phyloP scores from a whole-genome alignment of 139 green algal species.

The Microglena sp. region DNA sequence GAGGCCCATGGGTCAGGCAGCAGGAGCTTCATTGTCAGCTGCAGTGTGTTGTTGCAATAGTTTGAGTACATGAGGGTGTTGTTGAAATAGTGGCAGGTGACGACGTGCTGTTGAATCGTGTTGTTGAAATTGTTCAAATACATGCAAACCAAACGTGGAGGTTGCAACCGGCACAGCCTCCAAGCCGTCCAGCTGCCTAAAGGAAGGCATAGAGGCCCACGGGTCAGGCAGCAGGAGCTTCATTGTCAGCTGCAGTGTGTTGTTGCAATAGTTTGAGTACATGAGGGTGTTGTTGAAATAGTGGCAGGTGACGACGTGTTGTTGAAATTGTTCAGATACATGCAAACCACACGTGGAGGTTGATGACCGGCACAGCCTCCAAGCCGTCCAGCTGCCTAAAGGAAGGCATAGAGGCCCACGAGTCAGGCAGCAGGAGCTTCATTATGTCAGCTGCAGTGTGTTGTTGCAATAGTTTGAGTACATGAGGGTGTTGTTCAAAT shows the following conservation, averaged over 20 bases:
- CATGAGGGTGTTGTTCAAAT: too few relatives aligned
- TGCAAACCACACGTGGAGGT: constrained; percentile 99
- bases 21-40: constrained; percentile 94
- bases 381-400: constrained; percentile 86
- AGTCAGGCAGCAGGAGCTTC: constrained; percentile 82
- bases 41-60: too few relatives aligned
- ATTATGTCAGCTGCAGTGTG: constrained; percentile 82
- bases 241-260: too few relatives aligned
- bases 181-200: constrained; percentile 80
- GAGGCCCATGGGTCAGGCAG: constrained; percentile 73
- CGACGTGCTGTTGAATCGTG: too few relatives aligned
- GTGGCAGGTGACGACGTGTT: too few relatives aligned
- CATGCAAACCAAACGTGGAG: constrained; percentile 99
- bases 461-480: too few relatives aligned
- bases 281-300: too few relatives aligned
- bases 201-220: constrained; percentile 82
- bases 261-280: too few relatives aligned
- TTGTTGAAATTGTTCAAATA: too few relatives aligned
- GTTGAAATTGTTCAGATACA: too few relatives aligned
- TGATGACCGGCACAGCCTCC: constrained; percentile 97
- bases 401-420: constrained; percentile 75
- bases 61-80: too few relatives aligned
- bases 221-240: constrained; percentile 83
- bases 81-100: too few relatives aligned
- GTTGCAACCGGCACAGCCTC: constrained; percentile 98